Evolutionary conservation across 768 basidiomycete genomes (phyloP), one percentile per base, ranked within the genome.

Genomic region (Hemileccinum rubropunctum): DNA sequence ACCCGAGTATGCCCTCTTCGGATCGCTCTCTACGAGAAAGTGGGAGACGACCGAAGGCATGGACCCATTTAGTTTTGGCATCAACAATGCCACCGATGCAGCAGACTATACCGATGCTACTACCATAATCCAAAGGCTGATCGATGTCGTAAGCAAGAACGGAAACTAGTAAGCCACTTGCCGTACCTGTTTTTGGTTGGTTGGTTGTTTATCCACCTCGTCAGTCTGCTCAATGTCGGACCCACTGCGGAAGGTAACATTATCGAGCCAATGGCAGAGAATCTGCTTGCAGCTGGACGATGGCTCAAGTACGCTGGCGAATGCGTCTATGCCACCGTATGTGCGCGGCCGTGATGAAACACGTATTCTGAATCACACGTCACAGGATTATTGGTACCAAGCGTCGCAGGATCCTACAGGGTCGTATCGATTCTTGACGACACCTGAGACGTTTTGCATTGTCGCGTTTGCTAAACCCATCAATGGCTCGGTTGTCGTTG

Each of bases 11-110:
- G 68, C 71, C 1, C 64, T 66, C 1, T 81, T 78, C 35, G 73
- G 72, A 14, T 70, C 75, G 5, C 69, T 76, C 20, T 76, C 78
- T 23, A 69, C 75, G 0, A 62, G 63, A 20, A 73, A 67, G 30
- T 84, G 82, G 83, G 82, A 84, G 58, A 79, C 74, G 11, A 79
- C 66, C 30, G 83, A 81, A 52, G 82, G 80, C 23, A 76, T 83
- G 71, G 78, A 80, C 54, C 79, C 80, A 0, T 71, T 58, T 43
- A 77, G 74, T 47, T 82, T 77, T 45, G 81, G 81, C 0, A 61
- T 73, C 28, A 75, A 78, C 53, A 64, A 66, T 3, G 72, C 68
- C 10, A 79, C 79, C 27, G 60, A 67, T 45, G 62, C 69, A 1
- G 60, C 57, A 17, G 55, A 76, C 47, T 82, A 80, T 57, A 81